Evolutionary conservation across 768 basidiomycete species (phyloP), one percentile per base, ranked within the genome.

Genomic region (Collybia nuda): DNA sequence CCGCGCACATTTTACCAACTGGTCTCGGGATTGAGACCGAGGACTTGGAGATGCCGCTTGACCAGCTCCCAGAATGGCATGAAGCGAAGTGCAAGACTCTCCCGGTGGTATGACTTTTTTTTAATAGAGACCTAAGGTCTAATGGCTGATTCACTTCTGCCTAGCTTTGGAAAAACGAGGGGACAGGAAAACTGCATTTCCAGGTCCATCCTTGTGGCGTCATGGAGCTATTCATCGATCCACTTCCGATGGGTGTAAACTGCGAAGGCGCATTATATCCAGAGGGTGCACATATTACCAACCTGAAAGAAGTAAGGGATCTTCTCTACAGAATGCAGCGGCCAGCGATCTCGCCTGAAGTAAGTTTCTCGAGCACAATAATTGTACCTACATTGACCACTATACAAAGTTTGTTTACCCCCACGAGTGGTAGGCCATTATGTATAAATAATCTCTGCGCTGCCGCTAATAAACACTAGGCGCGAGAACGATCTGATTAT

Each of bases 111-210:
- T 51, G 70, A 26, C 43, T 11, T 32, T 32, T 42, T 18, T 11
- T 56, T 35, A 32, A 3, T 28, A 12, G 8, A 56, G 8, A 53
- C 24, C 15, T 21, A 37, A 56, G 79, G 51, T 39, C 75, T 59
- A 23, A 39, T 41, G 12, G 22, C 8, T 23, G 43, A 32, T 22
- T 24, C 47, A 21, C 24, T 19, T 40, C 15, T 36, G 39, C 55
- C 14, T 55, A 92, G 86, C 66, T 86, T 6, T 96, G 94, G 94
- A 95, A 95, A 76, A 96, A 95, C 68, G 90, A 92, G 0, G 80
- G 82, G 8, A 96, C 93, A 14, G 84, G 85, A 21, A 72, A 73
- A 2, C 76, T 97, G 19, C 91, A 95, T 63, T 85, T 95, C 71
- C 83, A 98, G 62, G 93, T 96, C 3, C 94, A 96, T 63, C 93